phyloP scores from a whole-genome alignment of 2,329 filamentous ascomycete genomes.

The Neoarthrinium moseri region DNA sequence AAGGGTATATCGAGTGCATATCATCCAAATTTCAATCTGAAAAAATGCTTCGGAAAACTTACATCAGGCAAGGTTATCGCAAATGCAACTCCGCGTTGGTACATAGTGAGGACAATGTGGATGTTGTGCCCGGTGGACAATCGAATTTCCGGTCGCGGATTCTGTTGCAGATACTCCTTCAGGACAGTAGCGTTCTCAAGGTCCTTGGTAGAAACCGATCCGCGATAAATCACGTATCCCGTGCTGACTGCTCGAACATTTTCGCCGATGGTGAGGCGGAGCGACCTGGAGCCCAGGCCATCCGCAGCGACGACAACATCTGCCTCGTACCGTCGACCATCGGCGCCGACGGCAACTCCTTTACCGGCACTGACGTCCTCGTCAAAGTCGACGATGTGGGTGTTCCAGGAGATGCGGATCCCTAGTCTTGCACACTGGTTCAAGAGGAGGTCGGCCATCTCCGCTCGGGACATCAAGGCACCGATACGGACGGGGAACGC shows the following conservation, averaged over 20 bases:
- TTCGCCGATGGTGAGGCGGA: conserved; percentile 17
- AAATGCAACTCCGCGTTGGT: conserved; percentile 2
- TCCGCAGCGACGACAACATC: conserved; percentile 29
- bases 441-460: neutral
- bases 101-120: neutral
- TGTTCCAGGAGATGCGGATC: neutral
- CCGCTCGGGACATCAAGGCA: neutral
- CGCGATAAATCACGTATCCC: conserved; percentile 21
- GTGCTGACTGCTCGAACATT: conserved; percentile 19
- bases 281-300: conserved; percentile 26
- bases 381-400: conserved; percentile 4
- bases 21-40: too few species aligned
- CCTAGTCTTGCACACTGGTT: neutral
- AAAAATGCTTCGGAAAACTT: neutral
- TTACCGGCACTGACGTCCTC: conserved; percentile 2
- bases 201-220: conserved; percentile 12
- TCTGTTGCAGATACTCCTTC: neutral
- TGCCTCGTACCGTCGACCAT: conserved; percentile 17
- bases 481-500: neutral
- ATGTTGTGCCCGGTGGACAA: neutral
- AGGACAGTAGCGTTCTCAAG: neutral
- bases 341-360: conserved; percentile 13
- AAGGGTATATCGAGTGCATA: too few species aligned
- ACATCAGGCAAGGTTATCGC: neutral
- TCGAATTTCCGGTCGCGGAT: neutral